Evolutionary conservation across 192 early-diverging fungal species (phyloP), one percentile per base, ranked within the genome.

Genomic region (Phlyctochytrium planicorne): DNA sequence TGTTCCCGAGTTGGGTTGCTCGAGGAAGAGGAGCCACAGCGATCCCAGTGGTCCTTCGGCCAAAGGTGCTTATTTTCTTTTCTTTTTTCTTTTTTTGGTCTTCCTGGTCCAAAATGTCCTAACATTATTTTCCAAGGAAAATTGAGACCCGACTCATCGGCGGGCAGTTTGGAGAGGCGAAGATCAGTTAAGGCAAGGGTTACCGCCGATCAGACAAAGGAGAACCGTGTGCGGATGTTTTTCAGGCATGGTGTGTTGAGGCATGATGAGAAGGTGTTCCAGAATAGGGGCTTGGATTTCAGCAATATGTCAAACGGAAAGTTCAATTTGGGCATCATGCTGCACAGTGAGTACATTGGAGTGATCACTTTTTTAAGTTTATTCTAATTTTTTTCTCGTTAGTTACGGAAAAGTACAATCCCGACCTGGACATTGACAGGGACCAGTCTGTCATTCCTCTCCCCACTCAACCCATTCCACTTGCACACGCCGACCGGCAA

Each of bases 291-390:
- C 10, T 25, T 71, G 4, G 35, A 31, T 32, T n/a, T 63, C 17
- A 53, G 59, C 25, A 29, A 33, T 3, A 6, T 25, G 52, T 25
- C 30, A 17, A 37, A 31, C 16, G 62, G 62, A 2, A 63, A 57
- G 34, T 57, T 53, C 62, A 71, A 71, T 59, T 34, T 71, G 3
- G 69, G 69, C 10, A 71, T 56, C 62, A 6, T 71, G 50, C 55
- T 71, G 3, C 50, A 71, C 34, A 65, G 65, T 67, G 20, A 59
- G 53, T 31, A 16, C 0, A 0, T 24, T 2, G 10, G 17, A 53
- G 0, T 65, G 17, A 0, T 53, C 0, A n/a, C 1, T 56, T 65
- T 37, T 4, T 17, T 6, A 0, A n/a, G 12, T 1, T 65, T 16
- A 52, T 33, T 27, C 0, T 0, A 65, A 6, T 14, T 37, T 30